Conservation (phyloP, 371 early-diverging fungal species). For the Zychaea mexicana region DNA sequence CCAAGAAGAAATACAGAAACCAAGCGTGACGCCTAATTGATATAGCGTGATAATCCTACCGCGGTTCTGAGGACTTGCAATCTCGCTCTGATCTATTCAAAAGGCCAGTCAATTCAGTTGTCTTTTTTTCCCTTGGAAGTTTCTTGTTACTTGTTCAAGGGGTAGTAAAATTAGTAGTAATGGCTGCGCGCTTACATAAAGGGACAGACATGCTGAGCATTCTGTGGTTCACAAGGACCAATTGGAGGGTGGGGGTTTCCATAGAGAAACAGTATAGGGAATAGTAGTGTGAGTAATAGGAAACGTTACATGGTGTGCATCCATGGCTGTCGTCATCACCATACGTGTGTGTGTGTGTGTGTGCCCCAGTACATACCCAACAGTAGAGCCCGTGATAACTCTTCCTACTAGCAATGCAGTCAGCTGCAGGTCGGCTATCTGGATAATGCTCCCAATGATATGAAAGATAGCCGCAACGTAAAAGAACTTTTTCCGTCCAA, state of each 20-base stretch:
- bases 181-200: conserved; percentile 30
- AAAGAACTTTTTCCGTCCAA: conserved; percentile 41
- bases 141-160: too few relatives aligned
- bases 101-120: too few relatives aligned
- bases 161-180: neutral
- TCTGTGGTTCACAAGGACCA: too few relatives aligned
- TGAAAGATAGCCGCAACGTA: conserved; percentile 66
- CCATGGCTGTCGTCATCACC: too few relatives aligned
- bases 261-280: too few relatives aligned
- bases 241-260: too few relatives aligned
- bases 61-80: conserved; percentile 80
- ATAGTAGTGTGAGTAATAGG: neutral
- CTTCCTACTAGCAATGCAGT: conserved; percentile 73
- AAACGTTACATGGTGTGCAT: neutral
- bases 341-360: too few relatives aligned
- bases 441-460: conserved; percentile 69
- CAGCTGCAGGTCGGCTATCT: conserved; percentile 51
- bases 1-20: conserved; percentile 47
- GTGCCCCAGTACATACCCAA: conserved; percentile 43
- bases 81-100: conserved; percentile 84
- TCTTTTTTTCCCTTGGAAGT: too few relatives aligned
- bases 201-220: conserved; percentile 43
- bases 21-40: conserved; percentile 84
- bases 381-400: conserved; percentile 63
- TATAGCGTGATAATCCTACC: conserved; percentile 88